phyloP scores from a whole-genome alignment of 768 basidiomycete genomes.

The Rhodosporidiobolus sp. region DNA sequence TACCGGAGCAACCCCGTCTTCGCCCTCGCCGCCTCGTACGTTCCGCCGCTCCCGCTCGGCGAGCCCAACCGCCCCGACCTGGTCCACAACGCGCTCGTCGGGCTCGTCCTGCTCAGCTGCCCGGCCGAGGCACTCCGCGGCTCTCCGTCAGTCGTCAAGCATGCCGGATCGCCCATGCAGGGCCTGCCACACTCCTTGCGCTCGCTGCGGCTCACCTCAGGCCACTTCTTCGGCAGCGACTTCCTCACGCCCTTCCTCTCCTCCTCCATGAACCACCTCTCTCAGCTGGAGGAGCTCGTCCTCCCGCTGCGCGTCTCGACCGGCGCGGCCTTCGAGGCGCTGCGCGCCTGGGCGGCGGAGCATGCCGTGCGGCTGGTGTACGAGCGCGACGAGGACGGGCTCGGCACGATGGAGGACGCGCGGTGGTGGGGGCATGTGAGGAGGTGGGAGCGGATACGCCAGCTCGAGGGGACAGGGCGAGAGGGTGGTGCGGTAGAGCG shows the following conservation, averaged over 20 bases:
- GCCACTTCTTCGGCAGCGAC: constrained; percentile 9
- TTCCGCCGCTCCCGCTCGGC: too few species aligned
- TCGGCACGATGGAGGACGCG: neutral
- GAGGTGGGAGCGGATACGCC: neutral
- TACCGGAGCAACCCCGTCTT: too few species aligned
- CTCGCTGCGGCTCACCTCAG: constrained; percentile 4
- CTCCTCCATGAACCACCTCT: neutral
- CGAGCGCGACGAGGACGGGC: constrained; percentile 12
- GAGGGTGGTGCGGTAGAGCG: too few species aligned
- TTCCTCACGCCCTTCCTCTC: constrained; percentile 9
- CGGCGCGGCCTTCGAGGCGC: neutral
- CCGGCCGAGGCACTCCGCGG: neutral
- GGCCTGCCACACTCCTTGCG: neutral
- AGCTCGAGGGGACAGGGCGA: too few species aligned
- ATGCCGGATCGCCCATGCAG: too few species aligned
- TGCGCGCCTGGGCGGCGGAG: constrained; percentile 1
- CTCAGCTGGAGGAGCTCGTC: constrained; percentile 8
- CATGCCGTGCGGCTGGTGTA: neutral
- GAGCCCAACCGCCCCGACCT: neutral
- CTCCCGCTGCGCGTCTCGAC: constrained; percentile 2
- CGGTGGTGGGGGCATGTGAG: neutral
- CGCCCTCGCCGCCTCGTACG: neutral
- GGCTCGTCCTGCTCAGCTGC: neutral
- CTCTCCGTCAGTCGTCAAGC: too few species aligned
- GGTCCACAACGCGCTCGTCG: neutral